phyloP scores from a whole-genome alignment of 768 basidiomycete genomes.

The Russula compacta region DNA sequence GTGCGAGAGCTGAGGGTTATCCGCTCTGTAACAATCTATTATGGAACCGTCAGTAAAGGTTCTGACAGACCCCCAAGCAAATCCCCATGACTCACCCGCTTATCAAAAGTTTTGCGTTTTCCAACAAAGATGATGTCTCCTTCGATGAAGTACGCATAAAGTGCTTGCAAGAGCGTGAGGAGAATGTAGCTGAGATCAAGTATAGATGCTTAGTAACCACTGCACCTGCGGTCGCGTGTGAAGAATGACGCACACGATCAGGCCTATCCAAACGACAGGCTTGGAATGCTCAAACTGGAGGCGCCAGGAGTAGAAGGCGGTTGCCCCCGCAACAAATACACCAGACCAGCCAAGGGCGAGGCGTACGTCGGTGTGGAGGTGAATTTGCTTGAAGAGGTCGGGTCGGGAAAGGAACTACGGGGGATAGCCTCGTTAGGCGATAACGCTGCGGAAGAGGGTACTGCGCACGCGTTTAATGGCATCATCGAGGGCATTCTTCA shows the following conservation, averaged over 20 bases:
- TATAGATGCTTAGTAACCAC: not conserved
- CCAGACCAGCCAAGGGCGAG: slow-evolving; percentile 81
- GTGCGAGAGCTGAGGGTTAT: slow-evolving; percentile 71
- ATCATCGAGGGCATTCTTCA: slow-evolving; percentile 66
- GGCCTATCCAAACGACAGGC: slow-evolving; percentile 65
- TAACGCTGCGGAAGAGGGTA: not conserved
- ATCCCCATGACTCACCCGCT: slow-evolving; percentile 47
- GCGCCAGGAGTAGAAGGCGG: slow-evolving; percentile 79
- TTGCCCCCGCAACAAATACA: slow-evolving; percentile 72
- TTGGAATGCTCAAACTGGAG: slow-evolving; percentile 87
- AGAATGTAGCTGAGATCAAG: slow-evolving; percentile 53
- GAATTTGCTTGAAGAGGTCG: slow-evolving; percentile 76
- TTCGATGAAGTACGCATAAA: slow-evolving; percentile 84
- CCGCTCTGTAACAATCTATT: slow-evolving; percentile 82
- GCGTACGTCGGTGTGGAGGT: slow-evolving; percentile 83
- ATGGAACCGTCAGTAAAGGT: not conserved
- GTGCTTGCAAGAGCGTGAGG: slow-evolving; percentile 60
- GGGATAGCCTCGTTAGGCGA: not conserved
- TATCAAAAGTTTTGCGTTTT: slow-evolving; percentile 82
- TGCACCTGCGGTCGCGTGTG: slow-evolving; percentile 8
- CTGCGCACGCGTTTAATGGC: slow-evolving; percentile 67
- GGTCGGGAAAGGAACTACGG: slow-evolving; percentile 69
- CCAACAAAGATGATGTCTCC: slow-evolving; percentile 80
- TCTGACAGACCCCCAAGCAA: not conserved
- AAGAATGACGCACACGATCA: slow-evolving; percentile 53